Evolutionary conservation across 805 yeast genomes (phyloP), one percentile per base, ranked within the genome.

Genomic region (Kodamaea hsintzibuensis): DNA sequence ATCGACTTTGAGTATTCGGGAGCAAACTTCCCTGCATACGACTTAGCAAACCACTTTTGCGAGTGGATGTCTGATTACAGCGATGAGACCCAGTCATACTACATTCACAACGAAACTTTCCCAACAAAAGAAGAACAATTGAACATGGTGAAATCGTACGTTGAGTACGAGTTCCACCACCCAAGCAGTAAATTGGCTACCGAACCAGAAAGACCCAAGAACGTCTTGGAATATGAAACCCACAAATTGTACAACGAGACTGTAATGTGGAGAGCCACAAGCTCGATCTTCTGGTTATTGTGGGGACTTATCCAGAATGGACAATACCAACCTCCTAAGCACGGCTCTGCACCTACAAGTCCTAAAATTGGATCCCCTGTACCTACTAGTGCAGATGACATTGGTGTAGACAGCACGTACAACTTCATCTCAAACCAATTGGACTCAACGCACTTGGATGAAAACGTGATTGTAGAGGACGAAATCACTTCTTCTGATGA

Each of bases 41-140:
- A 95, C 67, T 82, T 95, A 53, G 92, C 92, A 12, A 92, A 95
- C 68, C 99, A 95, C 73, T 89, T 95, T 61, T 82, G 89, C 59
- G 99, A 93, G 73, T 93, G 99, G 99, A 95, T 92, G 98, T 81
- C 90, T 48, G 91, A 95, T 73, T 95, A 93, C 67, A 89, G 87
- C 64, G 82, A 84, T 60, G 81, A 85, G 0, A 73, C 77, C 16
- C 56, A 60, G 47, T 71, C 77, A 13, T 82, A 87, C 66, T 81
- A 71, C 53, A 73, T 88, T n/a, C 77, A 81, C 60, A 74, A 72
- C 35, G 72, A 78, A 10, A 71, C 73, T 39, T 95, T 81, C 69
- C 99, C 99, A 8, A 73, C 76, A 12, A 74, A 76, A 56, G 83
- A 83, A 45, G 87, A 91, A 66, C 85, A 88, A 63, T 66, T 86